Evolutionary conservation across 2,329 filamentous ascomycete genomes (phyloP).

Genomic region (Torrubiellomyces zombiae): DNA sequence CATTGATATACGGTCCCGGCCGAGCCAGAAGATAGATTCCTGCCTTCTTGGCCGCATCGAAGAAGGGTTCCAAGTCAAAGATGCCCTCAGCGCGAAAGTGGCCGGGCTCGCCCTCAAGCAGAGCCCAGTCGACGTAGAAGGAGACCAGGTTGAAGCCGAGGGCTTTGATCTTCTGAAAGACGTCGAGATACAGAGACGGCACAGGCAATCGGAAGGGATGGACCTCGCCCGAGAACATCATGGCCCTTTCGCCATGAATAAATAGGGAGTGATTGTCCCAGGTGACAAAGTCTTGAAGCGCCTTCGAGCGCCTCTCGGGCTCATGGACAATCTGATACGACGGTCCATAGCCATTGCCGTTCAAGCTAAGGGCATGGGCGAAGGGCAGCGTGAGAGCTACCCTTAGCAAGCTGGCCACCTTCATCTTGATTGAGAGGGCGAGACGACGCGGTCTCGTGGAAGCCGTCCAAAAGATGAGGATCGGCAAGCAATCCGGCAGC

Average conservation of each 20-base stretch:
- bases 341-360: conserved; percentile 6
- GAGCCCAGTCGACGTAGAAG: conserved; percentile 65
- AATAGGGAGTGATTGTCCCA: conserved; percentile 60
- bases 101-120: conserved; percentile 58
- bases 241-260: conserved; percentile 50
- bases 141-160: conserved; percentile 66
- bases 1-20: conserved; percentile 64
- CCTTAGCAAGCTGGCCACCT: conserved; percentile 5
- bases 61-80: conserved; percentile 58
- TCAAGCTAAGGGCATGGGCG: conserved; percentile 6
- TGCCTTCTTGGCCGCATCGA: conserved; percentile 53
- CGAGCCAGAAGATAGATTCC: conserved; percentile 63
- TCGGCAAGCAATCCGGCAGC: too few relatives aligned
- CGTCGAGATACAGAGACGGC: conserved; percentile 40
- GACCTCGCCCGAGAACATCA: conserved; percentile 59
- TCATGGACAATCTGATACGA: conserved; percentile 9
- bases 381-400: conserved; percentile 5
- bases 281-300: conserved; percentile 31
- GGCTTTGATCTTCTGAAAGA: conserved; percentile 72
- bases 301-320: conserved; percentile 7
- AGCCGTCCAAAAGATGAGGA: too few relatives aligned
- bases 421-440: conserved; percentile 12
- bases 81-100: conserved; percentile 54
- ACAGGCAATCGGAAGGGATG: conserved; percentile 45
- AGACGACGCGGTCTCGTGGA: too few relatives aligned